Evolutionary conservation across 306 rosid genomes (phyloP).

Genomic region (Alnus glutinosa): DNA sequence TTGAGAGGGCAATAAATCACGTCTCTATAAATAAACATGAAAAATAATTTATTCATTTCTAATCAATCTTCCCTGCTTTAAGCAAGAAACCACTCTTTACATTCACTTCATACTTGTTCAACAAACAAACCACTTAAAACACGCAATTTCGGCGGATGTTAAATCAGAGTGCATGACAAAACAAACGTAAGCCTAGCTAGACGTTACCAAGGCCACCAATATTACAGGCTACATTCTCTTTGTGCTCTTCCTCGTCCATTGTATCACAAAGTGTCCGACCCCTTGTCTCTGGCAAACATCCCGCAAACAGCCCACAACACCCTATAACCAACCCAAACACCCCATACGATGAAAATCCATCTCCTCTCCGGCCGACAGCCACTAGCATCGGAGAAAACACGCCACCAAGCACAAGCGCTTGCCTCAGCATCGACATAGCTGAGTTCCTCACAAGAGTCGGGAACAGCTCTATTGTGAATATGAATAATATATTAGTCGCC

Average conservation of each 20-base stretch:
- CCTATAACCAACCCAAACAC: slow-evolving; percentile 60
- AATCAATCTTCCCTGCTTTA: too few species aligned
- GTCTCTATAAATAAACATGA: too few species aligned
- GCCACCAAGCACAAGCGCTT: slow-evolving; percentile 73
- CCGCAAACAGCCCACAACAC: slow-evolving; percentile 47
- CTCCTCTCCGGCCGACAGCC: slow-evolving; percentile 39
- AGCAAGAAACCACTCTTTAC: too few species aligned
- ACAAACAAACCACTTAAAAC: too few species aligned
- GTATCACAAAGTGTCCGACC: slow-evolving; percentile 58
- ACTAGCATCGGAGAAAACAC: slow-evolving; percentile 51
- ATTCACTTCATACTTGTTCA: too few species aligned
- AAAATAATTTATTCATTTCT: too few species aligned
- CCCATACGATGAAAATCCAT: slow-evolving; percentile 46
- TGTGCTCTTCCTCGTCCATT: slow-evolving; percentile 55
- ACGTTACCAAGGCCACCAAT: background rate
- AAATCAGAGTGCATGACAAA: too few species aligned
- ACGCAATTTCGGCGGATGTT: too few species aligned
- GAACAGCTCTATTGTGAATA: slow-evolving; percentile 56
- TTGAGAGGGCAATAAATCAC: too few species aligned
- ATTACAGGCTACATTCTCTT: background rate
- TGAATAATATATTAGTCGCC: slow-evolving; percentile 36
- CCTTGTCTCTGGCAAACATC: slow-evolving; percentile 58
- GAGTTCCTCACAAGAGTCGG: slow-evolving; percentile 72
- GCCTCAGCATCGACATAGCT: slow-evolving; percentile 61
- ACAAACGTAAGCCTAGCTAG: background rate